Conservation (phyloP, 1,139 yeast species). For the Yamadazyma kanchanaburiensis region DNA sequence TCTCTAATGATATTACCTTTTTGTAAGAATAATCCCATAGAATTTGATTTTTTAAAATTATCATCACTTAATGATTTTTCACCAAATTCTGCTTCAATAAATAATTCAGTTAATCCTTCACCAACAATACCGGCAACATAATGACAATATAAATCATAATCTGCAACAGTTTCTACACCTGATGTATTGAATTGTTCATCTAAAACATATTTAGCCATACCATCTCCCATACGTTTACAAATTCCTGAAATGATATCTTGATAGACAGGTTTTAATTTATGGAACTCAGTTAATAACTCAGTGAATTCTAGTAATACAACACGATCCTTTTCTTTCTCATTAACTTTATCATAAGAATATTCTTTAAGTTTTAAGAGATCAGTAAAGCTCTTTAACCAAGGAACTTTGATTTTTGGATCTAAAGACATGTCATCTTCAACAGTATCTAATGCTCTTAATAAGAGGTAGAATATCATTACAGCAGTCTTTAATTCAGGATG, state of each 20-base stretch:
- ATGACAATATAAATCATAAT: constrained; percentile 89
- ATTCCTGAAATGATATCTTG: constrained; percentile 77
- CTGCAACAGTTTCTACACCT: constrained; percentile 76
- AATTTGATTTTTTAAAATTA: constrained; percentile 59
- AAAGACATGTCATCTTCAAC: constrained; percentile 95
- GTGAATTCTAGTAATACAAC: constrained; percentile 76
- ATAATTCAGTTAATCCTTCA: constrained; percentile 84
- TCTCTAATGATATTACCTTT: constrained; percentile 96
- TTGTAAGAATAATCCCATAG: constrained; percentile 95
- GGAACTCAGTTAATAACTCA: constrained; percentile 64
- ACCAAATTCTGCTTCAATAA: constrained; percentile 65
- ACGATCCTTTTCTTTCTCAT: constrained; percentile 78
- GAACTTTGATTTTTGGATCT: constrained; percentile 66
- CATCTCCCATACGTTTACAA: constrained; percentile 86
- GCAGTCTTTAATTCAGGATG: constrained; percentile 87
- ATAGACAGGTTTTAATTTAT: constrained; percentile 68
- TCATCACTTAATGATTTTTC: constrained; percentile 48
- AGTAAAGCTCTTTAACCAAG: constrained; percentile 68
- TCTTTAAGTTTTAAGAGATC: constrained; percentile 57
- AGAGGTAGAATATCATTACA: constrained; percentile 77
- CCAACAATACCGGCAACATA: constrained; percentile 98
- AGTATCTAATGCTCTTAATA: constrained; percentile 90
- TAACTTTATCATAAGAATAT: constrained; percentile 80
- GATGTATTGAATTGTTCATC: constrained; percentile 74
- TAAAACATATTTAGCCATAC: constrained; percentile 92